Conservation (phyloP, 176 grass and related monocot genomes). For the Eragrostis curvula region DNA sequence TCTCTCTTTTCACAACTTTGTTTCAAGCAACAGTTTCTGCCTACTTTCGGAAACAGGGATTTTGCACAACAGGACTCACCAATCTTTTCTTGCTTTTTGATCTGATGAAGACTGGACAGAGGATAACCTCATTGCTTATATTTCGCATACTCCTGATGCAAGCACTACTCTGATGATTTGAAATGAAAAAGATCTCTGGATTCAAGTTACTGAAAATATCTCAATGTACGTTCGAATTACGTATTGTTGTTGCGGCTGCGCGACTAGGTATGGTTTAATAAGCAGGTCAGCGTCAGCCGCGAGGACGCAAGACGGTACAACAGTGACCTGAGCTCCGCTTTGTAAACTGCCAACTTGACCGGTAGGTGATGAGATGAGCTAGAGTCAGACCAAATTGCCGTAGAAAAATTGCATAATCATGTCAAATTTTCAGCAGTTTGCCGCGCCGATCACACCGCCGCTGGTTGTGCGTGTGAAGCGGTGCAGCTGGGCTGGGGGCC, state of each 20-base stretch:
- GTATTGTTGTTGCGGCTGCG: background rate
- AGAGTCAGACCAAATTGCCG: conserved; percentile 16
- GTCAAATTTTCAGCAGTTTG: background rate
- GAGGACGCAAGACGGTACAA: background rate
- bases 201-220: background rate
- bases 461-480: conserved; percentile 5
- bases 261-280: background rate
- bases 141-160: background rate
- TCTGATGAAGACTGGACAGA: background rate
- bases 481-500: background rate
- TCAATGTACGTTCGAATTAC: background rate
- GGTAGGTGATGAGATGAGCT: conserved; percentile 12
- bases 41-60: background rate
- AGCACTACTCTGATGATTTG: background rate
- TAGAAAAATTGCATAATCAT: background rate
- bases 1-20: no score
- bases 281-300: background rate
- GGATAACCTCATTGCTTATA: background rate
- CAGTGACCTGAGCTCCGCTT: conserved; percentile 18
- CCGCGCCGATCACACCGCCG: background rate
- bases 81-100: background rate
- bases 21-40: background rate
- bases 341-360: conserved; percentile 33
- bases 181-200: background rate
- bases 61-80: background rate